Evolutionary conservation across 352 stramenopile species (phyloP).

Genomic region (Poterioochromonas sp.): DNA sequence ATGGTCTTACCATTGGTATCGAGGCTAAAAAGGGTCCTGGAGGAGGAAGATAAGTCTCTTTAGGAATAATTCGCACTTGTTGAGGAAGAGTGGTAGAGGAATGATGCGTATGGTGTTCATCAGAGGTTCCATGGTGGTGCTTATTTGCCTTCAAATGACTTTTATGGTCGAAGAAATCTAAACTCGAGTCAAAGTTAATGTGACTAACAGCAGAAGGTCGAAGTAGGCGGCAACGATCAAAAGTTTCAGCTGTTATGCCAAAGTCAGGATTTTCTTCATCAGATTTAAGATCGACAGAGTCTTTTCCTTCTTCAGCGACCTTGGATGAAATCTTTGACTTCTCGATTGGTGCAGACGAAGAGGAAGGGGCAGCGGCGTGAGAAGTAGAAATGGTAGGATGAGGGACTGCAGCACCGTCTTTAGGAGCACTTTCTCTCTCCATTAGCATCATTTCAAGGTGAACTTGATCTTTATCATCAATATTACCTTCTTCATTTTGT

Average conservation of each 20-base stretch:
- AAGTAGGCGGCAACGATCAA: constrained; percentile 1
- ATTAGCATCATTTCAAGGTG: neutral
- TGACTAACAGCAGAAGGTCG: neutral
- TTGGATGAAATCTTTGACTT: too few species aligned
- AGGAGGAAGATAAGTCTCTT: neutral
- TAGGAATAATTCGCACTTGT: neutral
- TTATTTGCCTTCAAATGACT: neutral
- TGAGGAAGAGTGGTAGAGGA: too few species aligned
- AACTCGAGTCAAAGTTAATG: neutral
- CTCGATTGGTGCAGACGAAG: neutral
- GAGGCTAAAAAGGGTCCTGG: neutral
- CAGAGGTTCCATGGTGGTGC: neutral
- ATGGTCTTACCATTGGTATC: constrained; percentile 2
- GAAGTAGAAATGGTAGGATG: neutral
- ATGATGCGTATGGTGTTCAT: too few species aligned
- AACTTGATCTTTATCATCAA: constrained; percentile 23
- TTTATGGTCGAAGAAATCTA: neutral
- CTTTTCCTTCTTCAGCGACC: neutral
- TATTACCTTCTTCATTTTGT: neutral
- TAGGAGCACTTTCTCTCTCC: constrained; percentile 29
- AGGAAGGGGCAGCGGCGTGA: neutral
- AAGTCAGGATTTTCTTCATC: constrained; percentile 38
- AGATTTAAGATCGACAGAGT: neutral
- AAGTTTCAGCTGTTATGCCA: too few species aligned
- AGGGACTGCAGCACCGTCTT: constrained; percentile 26